Conservation (phyloP, 495 filamentous ascomycete genomes). For the Aspergillus sclerotioniger region DNA sequence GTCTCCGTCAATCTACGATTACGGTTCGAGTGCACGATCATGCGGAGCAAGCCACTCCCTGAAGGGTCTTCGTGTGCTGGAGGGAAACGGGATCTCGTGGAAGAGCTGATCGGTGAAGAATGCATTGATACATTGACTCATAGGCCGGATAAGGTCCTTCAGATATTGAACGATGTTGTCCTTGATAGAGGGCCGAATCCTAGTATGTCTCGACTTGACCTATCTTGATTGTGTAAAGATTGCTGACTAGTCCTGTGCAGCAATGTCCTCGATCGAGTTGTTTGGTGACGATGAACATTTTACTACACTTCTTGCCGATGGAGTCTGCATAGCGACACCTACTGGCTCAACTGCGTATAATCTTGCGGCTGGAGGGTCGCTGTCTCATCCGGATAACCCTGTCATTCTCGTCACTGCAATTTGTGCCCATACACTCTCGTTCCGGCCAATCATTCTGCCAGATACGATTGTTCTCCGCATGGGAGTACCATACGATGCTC, state of each 20-base stretch:
- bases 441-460: constrained; percentile 91
- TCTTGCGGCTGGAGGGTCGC: constrained; percentile 88
- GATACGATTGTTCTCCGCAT: constrained; percentile 91
- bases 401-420: constrained; percentile 95
- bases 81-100: constrained; percentile 67
- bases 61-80: constrained; percentile 23
- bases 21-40: constrained; percentile 92
- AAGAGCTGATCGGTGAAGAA: constrained; percentile 84
- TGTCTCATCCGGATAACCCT: constrained; percentile 96
- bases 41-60: constrained; percentile 63
- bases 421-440: constrained; percentile 92
- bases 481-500: constrained; percentile 88
- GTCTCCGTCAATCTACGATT: constrained; percentile 85
- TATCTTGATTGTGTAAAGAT: constrained; percentile 2
- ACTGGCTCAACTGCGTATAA: constrained; percentile 97
- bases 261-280: constrained; percentile 83
- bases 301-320: constrained; percentile 82
- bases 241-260: constrained; percentile 42
- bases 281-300: constrained; percentile 97
- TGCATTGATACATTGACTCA: constrained; percentile 78
- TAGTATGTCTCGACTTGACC: constrained; percentile 50
- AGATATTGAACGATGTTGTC: constrained; percentile 91
- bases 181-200: constrained; percentile 89
- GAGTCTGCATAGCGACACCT: constrained; percentile 85
- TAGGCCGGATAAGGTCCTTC: constrained; percentile 71